A percentile compares a stretch with the other conserved stretches of the same genome.
These are phyloP conservation scores for Thozetella sp. DNA, from an alignment of 495 filamentous ascomycete genomes.

Conservation along the genomic window DNA sequence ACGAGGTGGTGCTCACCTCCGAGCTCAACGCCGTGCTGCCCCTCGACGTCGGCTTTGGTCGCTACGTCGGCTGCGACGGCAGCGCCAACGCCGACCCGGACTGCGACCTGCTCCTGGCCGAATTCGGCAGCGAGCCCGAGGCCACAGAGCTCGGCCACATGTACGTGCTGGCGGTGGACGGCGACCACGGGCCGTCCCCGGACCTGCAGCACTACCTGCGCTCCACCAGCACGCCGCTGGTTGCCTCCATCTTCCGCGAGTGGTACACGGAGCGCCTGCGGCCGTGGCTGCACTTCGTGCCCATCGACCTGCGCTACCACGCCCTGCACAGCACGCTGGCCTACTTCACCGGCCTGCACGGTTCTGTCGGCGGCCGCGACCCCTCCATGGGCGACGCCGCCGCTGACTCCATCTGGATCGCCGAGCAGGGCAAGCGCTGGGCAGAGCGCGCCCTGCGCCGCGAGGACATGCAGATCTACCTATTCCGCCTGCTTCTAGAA, in stretches of 20 bases:
- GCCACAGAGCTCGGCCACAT: slow-evolving; percentile 29
- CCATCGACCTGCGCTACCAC: slow-evolving; percentile 69
- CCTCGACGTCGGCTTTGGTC: slow-evolving; percentile 46
- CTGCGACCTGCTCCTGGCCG: slow-evolving; percentile 50
- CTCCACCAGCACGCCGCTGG: slow-evolving; percentile 64
- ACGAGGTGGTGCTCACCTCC: slow-evolving; percentile 26
- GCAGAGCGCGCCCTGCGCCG: slow-evolving; percentile 64
- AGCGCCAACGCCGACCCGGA: slow-evolving; percentile 29
- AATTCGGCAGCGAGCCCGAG: slow-evolving; percentile 54
- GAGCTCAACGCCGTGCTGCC: slow-evolving; percentile 36
- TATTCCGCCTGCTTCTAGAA: slow-evolving; percentile 77
- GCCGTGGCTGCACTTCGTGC: slow-evolving; percentile 80
- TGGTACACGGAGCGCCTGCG: slow-evolving; percentile 75
- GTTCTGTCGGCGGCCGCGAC: slow-evolving; percentile 46
- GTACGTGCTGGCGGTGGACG: slow-evolving; percentile 68
- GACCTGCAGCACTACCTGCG: slow-evolving; percentile 66
- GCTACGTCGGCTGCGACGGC: slow-evolving; percentile 44
- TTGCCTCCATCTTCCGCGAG: slow-evolving; percentile 66
- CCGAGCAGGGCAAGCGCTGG: slow-evolving; percentile 68
- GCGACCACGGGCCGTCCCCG: slow-evolving; percentile 68
- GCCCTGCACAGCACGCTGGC: slow-evolving; percentile 65
- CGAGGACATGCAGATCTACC: slow-evolving; percentile 84
- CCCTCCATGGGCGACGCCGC: slow-evolving; percentile 25
- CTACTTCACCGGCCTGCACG: slow-evolving; percentile 57
- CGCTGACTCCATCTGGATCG: slow-evolving; percentile 58